phyloP scores from a whole-genome alignment of 139 green algal species.

The Zygnema circumcarinatum region DNA sequence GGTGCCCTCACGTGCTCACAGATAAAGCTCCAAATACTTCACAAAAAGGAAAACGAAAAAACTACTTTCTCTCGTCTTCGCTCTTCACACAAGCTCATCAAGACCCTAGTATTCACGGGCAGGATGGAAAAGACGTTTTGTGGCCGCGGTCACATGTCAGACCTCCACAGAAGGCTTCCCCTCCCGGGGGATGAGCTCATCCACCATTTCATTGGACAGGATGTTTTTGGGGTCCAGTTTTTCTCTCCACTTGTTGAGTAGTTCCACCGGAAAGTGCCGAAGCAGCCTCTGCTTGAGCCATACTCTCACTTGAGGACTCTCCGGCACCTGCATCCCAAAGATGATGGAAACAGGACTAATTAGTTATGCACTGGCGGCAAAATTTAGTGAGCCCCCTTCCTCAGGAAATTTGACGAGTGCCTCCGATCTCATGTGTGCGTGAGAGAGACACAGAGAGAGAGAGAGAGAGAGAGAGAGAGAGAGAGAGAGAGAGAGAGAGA shows the following conservation, averaged over 20 bases:
- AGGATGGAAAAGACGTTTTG: too few species aligned
- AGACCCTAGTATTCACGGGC: too few species aligned
- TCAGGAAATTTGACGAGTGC: not conserved
- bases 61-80: too few species aligned
- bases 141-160: too few species aligned
- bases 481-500: too few species aligned
- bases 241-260: slow-evolving; percentile 22
- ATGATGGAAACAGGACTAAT: not conserved
- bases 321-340: slow-evolving; percentile 26
- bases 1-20: too few species aligned
- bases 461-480: not conserved
- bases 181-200: slow-evolving; percentile 34
- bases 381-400: not conserved
- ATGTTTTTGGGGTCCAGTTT: slow-evolving; percentile 84
- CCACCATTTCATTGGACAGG: slow-evolving; percentile 72
- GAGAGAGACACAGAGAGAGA: not conserved
- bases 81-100: too few species aligned
- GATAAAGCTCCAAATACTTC: too few species aligned
- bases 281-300: slow-evolving; percentile 40
- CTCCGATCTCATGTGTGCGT: not conserved
- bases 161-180: too few species aligned
- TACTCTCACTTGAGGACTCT: slow-evolving; percentile 2
- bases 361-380: not conserved
- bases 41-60: too few species aligned
- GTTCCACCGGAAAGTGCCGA: slow-evolving; percentile 19